These are phyloP conservation scores for Yarrowia divulgata DNA, from an alignment of 805 yeast genomes.

Conservation along the genomic window DNA sequence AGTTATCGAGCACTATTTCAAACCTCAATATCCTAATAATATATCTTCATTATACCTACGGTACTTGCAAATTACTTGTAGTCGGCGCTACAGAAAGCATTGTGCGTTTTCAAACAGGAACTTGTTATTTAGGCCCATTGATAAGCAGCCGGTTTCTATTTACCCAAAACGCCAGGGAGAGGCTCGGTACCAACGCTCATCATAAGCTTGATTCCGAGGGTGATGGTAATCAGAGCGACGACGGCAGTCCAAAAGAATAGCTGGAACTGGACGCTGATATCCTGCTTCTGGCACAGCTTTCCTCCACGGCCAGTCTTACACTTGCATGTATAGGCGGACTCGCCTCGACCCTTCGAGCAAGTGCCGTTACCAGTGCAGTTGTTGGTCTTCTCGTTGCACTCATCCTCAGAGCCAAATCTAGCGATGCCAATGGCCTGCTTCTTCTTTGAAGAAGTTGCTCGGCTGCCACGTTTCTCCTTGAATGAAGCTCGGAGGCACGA, in stretches of 20 bases:
- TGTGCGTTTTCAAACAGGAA: not conserved
- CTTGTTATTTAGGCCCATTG: not conserved
- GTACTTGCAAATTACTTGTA: not conserved
- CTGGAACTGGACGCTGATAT: slow-evolving; percentile 69
- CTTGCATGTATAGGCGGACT: slow-evolving; percentile 49
- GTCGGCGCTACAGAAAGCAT: not conserved
- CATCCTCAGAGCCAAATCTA: slow-evolving; percentile 46
- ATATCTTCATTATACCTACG: not conserved
- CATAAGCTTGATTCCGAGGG: slow-evolving; percentile 61
- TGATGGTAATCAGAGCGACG: slow-evolving; percentile 57
- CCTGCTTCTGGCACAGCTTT: slow-evolving; percentile 68
- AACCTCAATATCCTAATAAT: slow-evolving; percentile 3
- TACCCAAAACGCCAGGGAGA: slow-evolving; percentile 69
- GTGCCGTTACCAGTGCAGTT: slow-evolving; percentile 53
- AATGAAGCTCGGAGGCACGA: slow-evolving; percentile 5
- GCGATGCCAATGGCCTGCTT: slow-evolving; percentile 6
- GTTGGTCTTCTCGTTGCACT: slow-evolving; percentile 49
- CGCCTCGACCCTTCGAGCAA: slow-evolving; percentile 48
- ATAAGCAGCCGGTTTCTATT: not conserved
- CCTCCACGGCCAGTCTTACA: slow-evolving; percentile 55
- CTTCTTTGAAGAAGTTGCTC: slow-evolving; percentile 36
- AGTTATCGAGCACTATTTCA: not conserved
- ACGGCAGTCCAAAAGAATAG: slow-evolving; percentile 72
- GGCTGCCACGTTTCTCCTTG: slow-evolving; percentile 26
- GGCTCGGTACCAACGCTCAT: slow-evolving; percentile 63